Evolutionary conservation across 345 rosid genomes (phyloP), one percentile per base, ranked within the genome.

Genomic region (Rubroshorea leprosula): DNA sequence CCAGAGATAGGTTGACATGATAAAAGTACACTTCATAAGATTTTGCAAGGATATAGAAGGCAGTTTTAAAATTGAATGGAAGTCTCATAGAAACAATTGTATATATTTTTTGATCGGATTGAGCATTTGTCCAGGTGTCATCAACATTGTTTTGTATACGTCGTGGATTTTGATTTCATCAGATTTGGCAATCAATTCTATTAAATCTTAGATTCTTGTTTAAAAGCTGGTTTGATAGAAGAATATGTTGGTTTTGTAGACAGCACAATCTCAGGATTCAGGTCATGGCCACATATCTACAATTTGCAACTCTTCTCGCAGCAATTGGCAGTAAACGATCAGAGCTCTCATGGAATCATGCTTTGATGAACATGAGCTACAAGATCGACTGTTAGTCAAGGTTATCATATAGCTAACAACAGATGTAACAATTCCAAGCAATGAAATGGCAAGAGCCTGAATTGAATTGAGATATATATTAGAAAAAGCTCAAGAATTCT

Each of bases 381-480:
- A n/a, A n/a, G n/a, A n/a, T n/a, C n/a, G n/a, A n/a, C n/a, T n/a
- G n/a, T n/a, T 26, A 14, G 54, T 23, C 61, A 65, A 49, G 55
- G 60, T 63, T 59, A 88, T 74, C 49, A 86, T 17, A 64, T 80
- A 75, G 62, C 98, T 96, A 26, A 72, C 26, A 46, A 63, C 72
- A 50, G 73, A 85, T 5, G 95, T 86, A 15, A 46, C 63, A 23
- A 71, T 65, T 26, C 98, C 98, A 23, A 89, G 93, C 46, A 86
- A 50, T 16, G 84, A 78, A 57, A 96, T 96, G 6, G 82, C 96
- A 64, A 83, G 23, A 24, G 86, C 98, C 98, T 92, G 72, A 39
- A 39, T 27, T 10, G 6, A 21, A 60, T 29, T 55, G 27, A 18
- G 25, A 55, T 39, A n/a, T n/a, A n/a, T n/a, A 48, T 43, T 38